Evolutionary conservation across 169 alveolate species (phyloP).

Genomic region (Cryptosporidium sp.): DNA sequence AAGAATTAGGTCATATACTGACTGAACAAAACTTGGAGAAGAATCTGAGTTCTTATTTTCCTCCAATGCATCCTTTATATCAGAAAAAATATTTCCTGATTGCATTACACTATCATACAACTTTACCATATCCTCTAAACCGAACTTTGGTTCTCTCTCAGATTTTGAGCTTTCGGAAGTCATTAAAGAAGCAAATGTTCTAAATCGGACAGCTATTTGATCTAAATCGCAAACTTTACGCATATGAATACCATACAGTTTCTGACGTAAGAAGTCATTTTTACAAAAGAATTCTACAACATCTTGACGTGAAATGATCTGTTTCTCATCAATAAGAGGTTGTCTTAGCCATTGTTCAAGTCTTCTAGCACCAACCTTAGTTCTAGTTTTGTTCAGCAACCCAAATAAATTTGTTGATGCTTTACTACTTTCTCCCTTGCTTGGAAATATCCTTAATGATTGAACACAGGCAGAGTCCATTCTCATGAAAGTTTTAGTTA

Average conservation of each 20-base stretch:
- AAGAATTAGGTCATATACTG: constrained; percentile 68
- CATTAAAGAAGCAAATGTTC: constrained; percentile 78
- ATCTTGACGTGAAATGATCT: constrained; percentile 91
- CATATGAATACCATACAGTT: constrained; percentile 57
- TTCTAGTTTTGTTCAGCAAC: constrained; percentile 91
- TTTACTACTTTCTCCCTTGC: constrained; percentile 40
- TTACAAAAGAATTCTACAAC: constrained; percentile 92
- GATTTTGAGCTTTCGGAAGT: constrained; percentile 26
- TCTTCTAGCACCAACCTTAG: constrained; percentile 92
- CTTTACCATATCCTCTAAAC: constrained; percentile 87
- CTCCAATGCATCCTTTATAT: constrained; percentile 37
- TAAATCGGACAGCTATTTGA: constrained; percentile 83
- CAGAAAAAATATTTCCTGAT: constrained; percentile 33
- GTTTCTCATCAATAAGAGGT: constrained; percentile 92
- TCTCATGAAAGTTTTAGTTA: constrained; percentile 53
- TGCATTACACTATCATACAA: constrained; percentile 80
- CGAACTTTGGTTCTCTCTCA: constrained; percentile 81
- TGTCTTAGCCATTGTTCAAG: constrained; percentile 95
- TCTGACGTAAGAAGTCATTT: constrained; percentile 72
- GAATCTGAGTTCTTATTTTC: constrained; percentile 15
- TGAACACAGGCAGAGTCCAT: constrained; percentile 73
- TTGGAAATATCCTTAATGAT: constrained; percentile 50
- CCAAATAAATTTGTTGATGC: constrained; percentile 81
- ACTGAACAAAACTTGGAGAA: neutral
- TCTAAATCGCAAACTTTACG: constrained; percentile 86